phyloP scores from a whole-genome alignment of 2,329 filamentous ascomycete genomes.

The Cercospora sojina region DNA sequence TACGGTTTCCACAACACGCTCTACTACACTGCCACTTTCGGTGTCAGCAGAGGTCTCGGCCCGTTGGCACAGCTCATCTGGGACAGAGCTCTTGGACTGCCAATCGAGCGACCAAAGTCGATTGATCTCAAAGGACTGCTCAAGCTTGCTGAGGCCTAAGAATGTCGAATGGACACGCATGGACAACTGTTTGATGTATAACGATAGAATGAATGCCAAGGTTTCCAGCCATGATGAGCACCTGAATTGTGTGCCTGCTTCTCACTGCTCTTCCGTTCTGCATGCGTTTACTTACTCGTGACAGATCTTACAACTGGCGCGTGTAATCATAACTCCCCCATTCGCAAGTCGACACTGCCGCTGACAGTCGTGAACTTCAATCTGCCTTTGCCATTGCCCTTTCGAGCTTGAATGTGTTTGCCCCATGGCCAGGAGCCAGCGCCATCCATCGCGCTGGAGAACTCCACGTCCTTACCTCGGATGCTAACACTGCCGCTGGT shows the following conservation, averaged over 20 bases:
- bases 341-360: conserved; percentile 28
- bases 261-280: neutral
- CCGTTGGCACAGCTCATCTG: conserved; percentile 93
- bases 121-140: conserved; percentile 88
- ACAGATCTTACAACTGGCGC: neutral
- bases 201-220: conserved; percentile 1
- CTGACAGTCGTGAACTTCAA: conserved; percentile 38
- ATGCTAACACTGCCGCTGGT: conserved; percentile 41
- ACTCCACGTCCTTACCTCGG: conserved; percentile 41
- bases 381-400: conserved; percentile 39
- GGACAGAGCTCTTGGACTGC: conserved; percentile 89
- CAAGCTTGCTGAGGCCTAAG: conserved; percentile 51
- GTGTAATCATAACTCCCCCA: conserved; percentile 26
- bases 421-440: conserved; percentile 33
- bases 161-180: neutral
- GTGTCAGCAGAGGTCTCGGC: conserved; percentile 71
- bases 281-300: neutral
- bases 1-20: conserved; percentile 97
- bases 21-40: conserved; percentile 79
- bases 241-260: neutral
- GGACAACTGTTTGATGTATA: neutral
- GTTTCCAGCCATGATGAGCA: neutral
- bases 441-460: conserved; percentile 26
- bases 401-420: conserved; percentile 41
- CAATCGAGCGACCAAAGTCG: conserved; percentile 97